Base-by-base conservation (phyloP, 768 basidiomycete species). In the Mycena chlorophos region DNA sequence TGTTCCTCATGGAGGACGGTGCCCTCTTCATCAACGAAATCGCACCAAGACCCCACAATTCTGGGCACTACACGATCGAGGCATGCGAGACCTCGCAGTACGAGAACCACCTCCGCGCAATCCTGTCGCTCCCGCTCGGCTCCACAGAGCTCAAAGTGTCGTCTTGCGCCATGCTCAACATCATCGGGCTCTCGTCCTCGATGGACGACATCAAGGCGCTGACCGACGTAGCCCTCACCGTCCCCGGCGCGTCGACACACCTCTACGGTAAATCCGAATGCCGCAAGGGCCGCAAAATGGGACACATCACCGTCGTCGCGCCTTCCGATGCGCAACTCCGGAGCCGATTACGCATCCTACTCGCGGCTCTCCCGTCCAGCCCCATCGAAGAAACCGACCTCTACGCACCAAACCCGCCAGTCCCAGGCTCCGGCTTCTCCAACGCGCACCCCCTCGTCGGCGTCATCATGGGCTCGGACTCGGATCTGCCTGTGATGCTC, bases 391-490 rank as follows among this genome's bases (percentile, higher is more conserved):
- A 90, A 54, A 66, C 82, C 20, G 77, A 80, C 31, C 61, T 75
- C 4, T 82, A 84, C 68, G 78, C 83, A 0, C 82, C 89, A 0
- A 62, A 68, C 0, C 64, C 75, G 0, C 76, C 78, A 1, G 52
- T 64, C 2, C 73, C 78, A 1, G 74, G 77, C 2, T 74, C 77
- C 17, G 82, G 83, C 1, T 77, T 81, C 66, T 82, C 91, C 6
- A 81, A 87, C 65, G 68, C 72, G 0, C 76, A 83, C 49, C 94
- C 96, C 4, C 78, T 98, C 12, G 91, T 98, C 0, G 89, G 91
- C 1, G 81, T 99, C 56, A 94, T 99, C 69, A 99, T 98, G 97
- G 97, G 97, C 17, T 96, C 94, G 10, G 96, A 98, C 72, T 98
- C 96, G 14, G 97, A 99, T 69, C 75, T 99, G n/a, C 91, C 93